A percentile compares a stretch with the other conserved stretches of the same genome.
Evolutionary conservation across 164 flowering plant species (phyloP).

Genomic region (Platanus orientalis): DNA sequence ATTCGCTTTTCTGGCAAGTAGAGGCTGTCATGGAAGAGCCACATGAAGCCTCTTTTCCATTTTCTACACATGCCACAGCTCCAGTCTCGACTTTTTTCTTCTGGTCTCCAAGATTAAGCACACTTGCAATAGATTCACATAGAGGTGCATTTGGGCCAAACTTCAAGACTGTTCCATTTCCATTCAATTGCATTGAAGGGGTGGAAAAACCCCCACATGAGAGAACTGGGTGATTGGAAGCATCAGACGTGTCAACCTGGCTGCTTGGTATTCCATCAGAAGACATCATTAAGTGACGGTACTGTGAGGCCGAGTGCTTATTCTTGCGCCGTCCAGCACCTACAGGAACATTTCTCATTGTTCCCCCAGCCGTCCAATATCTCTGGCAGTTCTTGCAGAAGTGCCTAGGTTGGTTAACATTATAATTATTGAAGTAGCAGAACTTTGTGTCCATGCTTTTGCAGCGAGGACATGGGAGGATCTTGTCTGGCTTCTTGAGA

Average conservation of each 20-base stretch:
- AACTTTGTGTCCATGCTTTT: slow-evolving; percentile 49
- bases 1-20: slow-evolving; percentile 17
- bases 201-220: slow-evolving; percentile 21
- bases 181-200: slow-evolving; percentile 18
- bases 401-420: slow-evolving; percentile 54
- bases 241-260: slow-evolving; percentile 16
- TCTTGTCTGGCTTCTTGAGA: slow-evolving; percentile 40
- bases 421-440: slow-evolving; percentile 54
- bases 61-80: slow-evolving; percentile 16
- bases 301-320: slow-evolving; percentile 40
- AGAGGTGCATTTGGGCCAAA: slow-evolving; percentile 41
- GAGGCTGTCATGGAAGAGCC: slow-evolving; percentile 23
- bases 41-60: slow-evolving; percentile 26
- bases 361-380: slow-evolving; percentile 61
- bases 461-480: slow-evolving; percentile 53
- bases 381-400: slow-evolving; percentile 51
- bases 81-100: slow-evolving; percentile 17
- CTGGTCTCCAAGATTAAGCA: slow-evolving; percentile 36
- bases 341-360: slow-evolving; percentile 48
- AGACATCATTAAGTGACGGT: slow-evolving; percentile 26
- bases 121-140: slow-evolving; percentile 38
- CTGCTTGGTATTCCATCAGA: slow-evolving; percentile 28
- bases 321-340: slow-evolving; percentile 51
- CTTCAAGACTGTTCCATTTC: slow-evolving; percentile 29
- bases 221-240: slow-evolving; percentile 22